phyloP scores from a whole-genome alignment of 208 protist genomes.

The Crithidia sp. region DNA sequence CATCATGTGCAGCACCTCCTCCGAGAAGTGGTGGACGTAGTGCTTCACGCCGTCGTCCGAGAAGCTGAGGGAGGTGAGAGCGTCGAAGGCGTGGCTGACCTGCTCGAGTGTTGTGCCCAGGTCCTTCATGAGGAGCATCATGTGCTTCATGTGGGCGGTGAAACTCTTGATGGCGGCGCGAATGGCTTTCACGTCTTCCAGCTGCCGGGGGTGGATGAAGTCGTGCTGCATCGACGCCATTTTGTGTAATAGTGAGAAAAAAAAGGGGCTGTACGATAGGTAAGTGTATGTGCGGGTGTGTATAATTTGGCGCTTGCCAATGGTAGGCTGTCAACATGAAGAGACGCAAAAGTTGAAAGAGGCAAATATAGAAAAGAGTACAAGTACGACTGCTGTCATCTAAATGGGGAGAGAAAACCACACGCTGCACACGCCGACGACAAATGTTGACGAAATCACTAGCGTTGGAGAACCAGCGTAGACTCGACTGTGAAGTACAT shows the following conservation, averaged over 20 bases:
- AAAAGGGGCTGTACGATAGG: no score
- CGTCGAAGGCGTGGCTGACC: constrained; percentile 51
- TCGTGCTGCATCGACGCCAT: constrained; percentile 49
- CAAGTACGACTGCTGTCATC: no score
- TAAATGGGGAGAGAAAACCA: no score
- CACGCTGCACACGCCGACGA: no score
- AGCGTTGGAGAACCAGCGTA: no score
- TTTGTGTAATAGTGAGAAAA: background rate
- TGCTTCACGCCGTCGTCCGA: constrained; percentile 29
- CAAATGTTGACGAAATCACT: no score
- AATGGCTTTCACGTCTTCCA: constrained; percentile 37
- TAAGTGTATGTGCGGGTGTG: no score
- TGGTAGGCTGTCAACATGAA: no score
- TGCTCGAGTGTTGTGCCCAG: constrained; percentile 49
- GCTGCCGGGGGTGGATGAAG: constrained; percentile 37
- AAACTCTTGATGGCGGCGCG: constrained; percentile 42
- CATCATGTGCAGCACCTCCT: constrained; percentile 48
- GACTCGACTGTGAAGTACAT: no score
- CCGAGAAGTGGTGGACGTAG: constrained; percentile 45
- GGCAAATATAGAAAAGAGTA: no score
- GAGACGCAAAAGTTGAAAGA: no score
- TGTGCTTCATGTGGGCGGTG: constrained; percentile 45
- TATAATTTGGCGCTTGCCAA: no score
- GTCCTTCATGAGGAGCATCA: constrained; percentile 72
- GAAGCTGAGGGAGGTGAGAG: constrained; percentile 57